phyloP scores from a whole-genome alignment of 169 alveolate species.

The Theileria luwenshuni region DNA sequence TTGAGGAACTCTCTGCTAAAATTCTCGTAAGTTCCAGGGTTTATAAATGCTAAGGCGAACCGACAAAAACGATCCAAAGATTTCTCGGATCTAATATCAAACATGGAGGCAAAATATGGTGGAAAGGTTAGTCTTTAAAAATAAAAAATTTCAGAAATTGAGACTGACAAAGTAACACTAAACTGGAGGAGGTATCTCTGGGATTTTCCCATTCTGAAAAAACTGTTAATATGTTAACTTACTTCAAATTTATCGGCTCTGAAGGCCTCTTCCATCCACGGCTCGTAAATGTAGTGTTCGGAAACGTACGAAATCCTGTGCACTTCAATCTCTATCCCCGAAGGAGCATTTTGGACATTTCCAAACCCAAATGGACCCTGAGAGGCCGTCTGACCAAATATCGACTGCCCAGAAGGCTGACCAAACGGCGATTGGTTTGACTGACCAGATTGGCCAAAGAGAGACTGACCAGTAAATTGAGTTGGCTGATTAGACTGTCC shows the following conservation, averaged over 20 bases:
- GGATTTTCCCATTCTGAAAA: conserved; percentile 58
- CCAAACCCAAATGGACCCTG: background rate
- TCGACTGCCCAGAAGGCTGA: background rate
- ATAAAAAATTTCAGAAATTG: conserved; percentile 23
- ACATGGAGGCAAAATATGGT: conserved; percentile 47
- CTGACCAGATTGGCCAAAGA: conserved; percentile 4
- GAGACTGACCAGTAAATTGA: conserved; percentile 1
- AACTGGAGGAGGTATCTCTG: conserved; percentile 60
- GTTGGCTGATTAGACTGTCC: conserved; percentile 17
- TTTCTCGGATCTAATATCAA: conserved; percentile 43
- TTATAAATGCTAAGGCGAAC: conserved; percentile 30
- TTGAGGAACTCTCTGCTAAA: conserved; percentile 62
- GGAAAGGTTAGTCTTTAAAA: conserved; percentile 16
- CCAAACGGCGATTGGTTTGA: background rate
- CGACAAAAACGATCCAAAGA: conserved; percentile 48
- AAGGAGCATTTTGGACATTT: too few species aligned
- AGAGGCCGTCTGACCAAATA: conserved; percentile 11
- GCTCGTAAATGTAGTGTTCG: conserved; percentile 24
- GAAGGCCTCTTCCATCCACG: conserved; percentile 67
- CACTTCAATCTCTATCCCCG: too few species aligned
- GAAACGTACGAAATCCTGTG: background rate
- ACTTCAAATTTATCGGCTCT: conserved; percentile 53
- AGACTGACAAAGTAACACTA: conserved; percentile 37
- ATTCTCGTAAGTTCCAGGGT: conserved; percentile 25
- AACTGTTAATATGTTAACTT: background rate